Evolutionary conservation across 768 basidiomycete species (phyloP), one percentile per base, ranked within the genome.

Genomic region (Cyclocybe aegerita): DNA sequence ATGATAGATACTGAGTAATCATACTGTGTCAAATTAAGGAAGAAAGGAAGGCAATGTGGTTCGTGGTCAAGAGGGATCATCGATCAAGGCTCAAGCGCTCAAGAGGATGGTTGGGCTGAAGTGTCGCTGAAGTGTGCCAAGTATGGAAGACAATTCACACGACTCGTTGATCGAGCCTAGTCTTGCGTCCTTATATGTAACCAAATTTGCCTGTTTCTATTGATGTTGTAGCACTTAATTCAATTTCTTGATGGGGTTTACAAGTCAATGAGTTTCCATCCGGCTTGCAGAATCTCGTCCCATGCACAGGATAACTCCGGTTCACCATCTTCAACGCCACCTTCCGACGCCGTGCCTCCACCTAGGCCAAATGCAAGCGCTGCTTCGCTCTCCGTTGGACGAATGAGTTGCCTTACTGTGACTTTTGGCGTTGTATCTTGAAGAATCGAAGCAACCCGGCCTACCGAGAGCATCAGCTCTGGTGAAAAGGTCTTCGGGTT

Each of bases 401-500:
- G 29, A 9, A 64, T 48, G 29, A 32, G 54, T 14, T 53, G 43
- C 39, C 54, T 42, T 40, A 31, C n/a, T 11, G 45, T 45, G 32
- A 42, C 11, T 10, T 29, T 39, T 9, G 48, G 17, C 23, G 17
- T 46, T 33, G 32, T 50, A 37, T 40, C 48, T 39, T 42, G 39
- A 29, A 41, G 30, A 29, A 35, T 55, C 51, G 17, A 37, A 39
- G 1, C 38, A 48, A 87, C 67, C 0, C 63, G 65, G 0, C 70
- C 82, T 2, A 82, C 53, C n/a, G 67, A 71, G 14, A 85, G 59
- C 49, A 86, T 57, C 9, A 76, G 62, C 53, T 86, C 87, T 0
- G 87, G 87, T 4, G 83, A 77, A 45, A 75, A 76, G 3, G 85
- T 86, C 4, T 59, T 60, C 0, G 80, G 80, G 55, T 86, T 79